Evolutionary conservation across 768 basidiomycete genomes (phyloP).

Genomic region (Exsudoporus frostii): DNA sequence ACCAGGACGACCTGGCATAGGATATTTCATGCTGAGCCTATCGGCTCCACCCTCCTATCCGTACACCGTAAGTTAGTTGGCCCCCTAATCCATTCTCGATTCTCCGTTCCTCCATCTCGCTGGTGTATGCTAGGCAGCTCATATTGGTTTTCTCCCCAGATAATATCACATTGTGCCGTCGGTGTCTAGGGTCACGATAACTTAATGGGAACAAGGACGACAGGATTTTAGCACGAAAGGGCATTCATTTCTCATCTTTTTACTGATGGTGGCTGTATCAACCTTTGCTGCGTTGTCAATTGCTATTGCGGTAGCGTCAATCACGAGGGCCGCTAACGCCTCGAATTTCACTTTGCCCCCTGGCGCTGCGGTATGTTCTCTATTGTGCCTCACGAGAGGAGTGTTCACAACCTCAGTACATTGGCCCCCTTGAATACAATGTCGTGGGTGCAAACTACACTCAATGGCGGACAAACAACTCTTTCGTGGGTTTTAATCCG

Average conservation of each 20-base stretch:
- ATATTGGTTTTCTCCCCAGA: background rate
- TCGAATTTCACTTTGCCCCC: conserved; percentile 11
- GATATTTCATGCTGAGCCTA: no score
- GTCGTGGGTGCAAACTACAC: conserved; percentile 48
- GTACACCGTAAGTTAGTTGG: no score
- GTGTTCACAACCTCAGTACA: conserved; percentile 34
- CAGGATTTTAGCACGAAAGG: background rate
- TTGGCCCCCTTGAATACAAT: conserved; percentile 49
- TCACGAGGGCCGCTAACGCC: background rate
- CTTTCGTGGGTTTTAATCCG: conserved; percentile 54
- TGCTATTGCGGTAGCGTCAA: background rate
- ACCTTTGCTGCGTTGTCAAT: conserved; percentile 4
- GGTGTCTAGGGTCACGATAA: background rate
- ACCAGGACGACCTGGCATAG: no score
- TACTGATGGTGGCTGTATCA: background rate
- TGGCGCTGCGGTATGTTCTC: conserved; percentile 24
- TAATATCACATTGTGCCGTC: background rate
- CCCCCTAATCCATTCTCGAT: background rate
- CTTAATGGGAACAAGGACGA: background rate
- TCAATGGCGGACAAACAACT: conserved; percentile 36
- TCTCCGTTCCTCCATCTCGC: background rate
- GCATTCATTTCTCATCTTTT: background rate
- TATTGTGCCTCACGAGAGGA: background rate
- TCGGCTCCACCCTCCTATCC: no score
- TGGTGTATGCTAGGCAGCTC: background rate